phyloP scores from a whole-genome alignment of 2,329 filamentous ascomycete genomes.

The Diplocarpon rosae region DNA sequence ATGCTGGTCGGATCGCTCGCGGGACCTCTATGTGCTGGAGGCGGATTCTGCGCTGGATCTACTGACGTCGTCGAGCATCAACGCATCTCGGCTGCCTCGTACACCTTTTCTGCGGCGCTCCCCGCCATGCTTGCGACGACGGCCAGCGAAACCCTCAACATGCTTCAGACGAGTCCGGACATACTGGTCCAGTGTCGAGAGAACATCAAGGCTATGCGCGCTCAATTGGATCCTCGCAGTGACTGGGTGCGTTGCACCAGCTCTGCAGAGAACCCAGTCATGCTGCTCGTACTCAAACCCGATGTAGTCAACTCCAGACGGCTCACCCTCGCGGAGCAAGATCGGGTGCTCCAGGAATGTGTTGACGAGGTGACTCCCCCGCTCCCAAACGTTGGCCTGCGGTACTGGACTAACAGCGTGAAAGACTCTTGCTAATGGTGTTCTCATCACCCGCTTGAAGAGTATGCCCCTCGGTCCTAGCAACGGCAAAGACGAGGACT shows the following conservation, averaged over 20 bases:
- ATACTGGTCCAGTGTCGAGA: conserved; percentile 70
- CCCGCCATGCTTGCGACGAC: conserved; percentile 94
- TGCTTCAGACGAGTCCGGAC: conserved; percentile 81
- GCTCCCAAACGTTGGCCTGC: background rate
- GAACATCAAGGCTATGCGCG: conserved; percentile 74
- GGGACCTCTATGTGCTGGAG: conserved; percentile 80
- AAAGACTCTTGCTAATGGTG: conserved; percentile 73
- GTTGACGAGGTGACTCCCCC: conserved; percentile 74
- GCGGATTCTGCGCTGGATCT: conserved; percentile 89
- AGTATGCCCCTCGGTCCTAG: conserved; percentile 54
- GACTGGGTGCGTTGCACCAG: conserved; percentile 87
- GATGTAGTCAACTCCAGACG: conserved; percentile 65
- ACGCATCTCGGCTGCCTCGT: conserved; percentile 81
- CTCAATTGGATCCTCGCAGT: conserved; percentile 81
- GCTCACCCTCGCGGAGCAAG: conserved; percentile 65
- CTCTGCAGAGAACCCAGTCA: conserved; percentile 71
- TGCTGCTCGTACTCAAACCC: conserved; percentile 73
- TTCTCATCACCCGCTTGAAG: conserved; percentile 82
- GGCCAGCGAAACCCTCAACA: conserved; percentile 76
- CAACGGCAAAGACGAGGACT: conserved; percentile 56
- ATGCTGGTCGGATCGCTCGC: conserved; percentile 94
- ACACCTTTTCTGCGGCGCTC: conserved; percentile 91
- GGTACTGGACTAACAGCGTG: conserved; percentile 5
- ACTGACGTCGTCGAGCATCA: conserved; percentile 93
- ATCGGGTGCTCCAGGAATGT: conserved; percentile 74